phyloP scores from a whole-genome alignment of 306 rosid species.

The Vigna trinervia region DNA sequence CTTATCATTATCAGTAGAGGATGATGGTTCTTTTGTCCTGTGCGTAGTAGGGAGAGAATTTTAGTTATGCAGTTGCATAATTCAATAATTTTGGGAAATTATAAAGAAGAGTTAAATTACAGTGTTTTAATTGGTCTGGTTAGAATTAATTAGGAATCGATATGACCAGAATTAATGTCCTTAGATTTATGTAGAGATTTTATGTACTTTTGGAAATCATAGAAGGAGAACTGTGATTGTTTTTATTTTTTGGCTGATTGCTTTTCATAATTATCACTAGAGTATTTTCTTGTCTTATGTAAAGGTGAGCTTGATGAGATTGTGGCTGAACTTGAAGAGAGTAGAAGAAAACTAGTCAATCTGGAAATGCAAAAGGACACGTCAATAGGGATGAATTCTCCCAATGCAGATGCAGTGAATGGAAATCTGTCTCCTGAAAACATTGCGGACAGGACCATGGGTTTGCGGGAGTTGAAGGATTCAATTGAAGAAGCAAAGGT shows the following conservation, averaged over 20 bases:
- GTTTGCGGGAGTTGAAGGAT: slow-evolving; percentile 81
- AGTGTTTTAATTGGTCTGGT: slow-evolving; percentile 6
- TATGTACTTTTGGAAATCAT: slow-evolving; percentile 27
- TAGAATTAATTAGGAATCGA: slow-evolving; percentile 25
- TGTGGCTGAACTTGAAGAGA: slow-evolving; percentile 85
- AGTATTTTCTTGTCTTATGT: slow-evolving; percentile 45
- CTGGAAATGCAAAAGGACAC: slow-evolving; percentile 88
- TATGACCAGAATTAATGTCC: neutral
- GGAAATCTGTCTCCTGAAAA: slow-evolving; percentile 89
- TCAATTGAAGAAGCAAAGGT: slow-evolving; percentile 96
- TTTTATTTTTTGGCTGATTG: neutral
- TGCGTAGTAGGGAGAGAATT: slow-evolving; percentile 28
- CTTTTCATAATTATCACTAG: slow-evolving; percentile 40
- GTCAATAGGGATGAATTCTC: slow-evolving; percentile 58
- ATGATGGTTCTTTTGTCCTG: neutral
- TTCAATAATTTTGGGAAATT: slow-evolving; percentile 21
- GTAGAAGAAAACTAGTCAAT: slow-evolving; percentile 88
- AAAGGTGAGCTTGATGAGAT: slow-evolving; percentile 90
- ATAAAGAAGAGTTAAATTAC: slow-evolving; percentile 14
- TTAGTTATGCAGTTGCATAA: slow-evolving; percentile 16
- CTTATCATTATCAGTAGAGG: neutral
- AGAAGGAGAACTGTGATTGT: slow-evolving; percentile 19
- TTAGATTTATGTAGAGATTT: slow-evolving; percentile 26
- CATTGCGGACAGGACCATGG: slow-evolving; percentile 68
- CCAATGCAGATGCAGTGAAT: slow-evolving; percentile 60